Base-by-base conservation (phyloP, 2,329 filamentous ascomycete species). In the Aspergillus aculeatinus region DNA sequence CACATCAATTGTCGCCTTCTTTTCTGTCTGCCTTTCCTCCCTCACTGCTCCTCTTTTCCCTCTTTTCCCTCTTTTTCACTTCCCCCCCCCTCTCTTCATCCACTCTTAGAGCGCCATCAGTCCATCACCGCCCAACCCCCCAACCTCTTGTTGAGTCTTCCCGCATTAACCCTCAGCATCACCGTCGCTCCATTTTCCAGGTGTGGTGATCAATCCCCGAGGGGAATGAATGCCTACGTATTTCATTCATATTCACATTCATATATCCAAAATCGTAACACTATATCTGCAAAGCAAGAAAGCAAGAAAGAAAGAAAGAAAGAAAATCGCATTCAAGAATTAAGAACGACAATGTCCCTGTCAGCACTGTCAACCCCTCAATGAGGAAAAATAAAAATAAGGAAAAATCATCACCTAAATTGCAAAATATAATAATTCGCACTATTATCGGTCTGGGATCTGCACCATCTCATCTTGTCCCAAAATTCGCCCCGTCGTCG, bases 401-500 rank as follows among this genome's bases (percentile, higher is more conserved):
- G 51, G 60, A 60, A 55, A 59, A 60, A 54, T 62, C 57, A 57
- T 58, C 51, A 57, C 33, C 39, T 19, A 44, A 44, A 44, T n/a
- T 44, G 11, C 33, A 12, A 16, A 16, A 16, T 44, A 44, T 44
- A 44, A 44, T 44, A 44, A 44, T 6, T 44, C 39, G 39, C 39
- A 44, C 16, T 44, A 44, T 44, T 44, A 44, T 44, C 39, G 39
- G 14, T 61, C 58, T 67, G 56, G 56, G 67, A 69, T 69, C 66
- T 65, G 63, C 65, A 65, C 48, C 63, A 58, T 61, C 64, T 55
- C 60, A 55, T 54, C 52, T 60, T 60, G 53, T 29, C 58, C 59
- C 57, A 57, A 61, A 62, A 62, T 48, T 61, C 53, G 57, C 59
- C 62, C 66, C 63, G 55, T 66, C 52, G 62, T 65, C 67, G 63